These are phyloP conservation scores for Quercus agrifolia DNA, from an alignment of 306 rosid species.

Conservation along the genomic window DNA sequence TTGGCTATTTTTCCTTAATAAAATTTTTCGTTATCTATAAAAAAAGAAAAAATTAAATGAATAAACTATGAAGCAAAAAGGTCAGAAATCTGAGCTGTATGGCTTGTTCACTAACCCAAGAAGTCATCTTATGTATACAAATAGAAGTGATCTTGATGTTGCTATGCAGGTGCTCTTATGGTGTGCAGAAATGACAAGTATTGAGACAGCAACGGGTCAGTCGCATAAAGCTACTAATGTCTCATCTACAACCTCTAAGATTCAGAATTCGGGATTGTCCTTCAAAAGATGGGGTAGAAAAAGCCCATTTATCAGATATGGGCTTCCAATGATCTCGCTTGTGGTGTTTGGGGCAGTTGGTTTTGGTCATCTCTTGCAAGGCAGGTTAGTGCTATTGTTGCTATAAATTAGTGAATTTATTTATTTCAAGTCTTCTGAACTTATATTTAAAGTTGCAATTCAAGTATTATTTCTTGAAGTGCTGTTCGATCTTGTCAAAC, in stretches of 20 bases:
- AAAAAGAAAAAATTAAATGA: not conserved
- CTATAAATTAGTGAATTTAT: not conserved
- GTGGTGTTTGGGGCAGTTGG: slow-evolving; percentile 81
- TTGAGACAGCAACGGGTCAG: slow-evolving; percentile 28
- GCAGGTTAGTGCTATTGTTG: slow-evolving; percentile 48
- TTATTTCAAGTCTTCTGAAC: not conserved
- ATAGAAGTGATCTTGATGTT: not conserved
- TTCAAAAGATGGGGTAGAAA: slow-evolving; percentile 76
- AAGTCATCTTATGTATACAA: not conserved
- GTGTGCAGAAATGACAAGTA: slow-evolving; percentile 16
- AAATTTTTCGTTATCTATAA: no score
- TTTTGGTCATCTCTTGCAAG: slow-evolving; percentile 85
- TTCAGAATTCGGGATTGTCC: slow-evolving; percentile 30
- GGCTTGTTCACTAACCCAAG: not conserved
- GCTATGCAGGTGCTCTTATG: not conserved
- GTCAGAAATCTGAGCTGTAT: not conserved
- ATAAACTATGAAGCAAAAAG: not conserved
- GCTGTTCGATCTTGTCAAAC: not conserved
- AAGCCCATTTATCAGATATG: slow-evolving; percentile 77
- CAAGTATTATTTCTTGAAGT: not conserved
- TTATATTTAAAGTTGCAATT: not conserved
- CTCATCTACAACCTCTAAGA: slow-evolving; percentile 6
- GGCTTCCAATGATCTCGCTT: slow-evolving; percentile 91
- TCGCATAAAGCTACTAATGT: slow-evolving; percentile 16
- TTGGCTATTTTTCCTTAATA: no score